phyloP scores from a whole-genome alignment of 805 yeast genomes.

The baker's yeast (Saccharomyces cerevisiae) region DNA sequence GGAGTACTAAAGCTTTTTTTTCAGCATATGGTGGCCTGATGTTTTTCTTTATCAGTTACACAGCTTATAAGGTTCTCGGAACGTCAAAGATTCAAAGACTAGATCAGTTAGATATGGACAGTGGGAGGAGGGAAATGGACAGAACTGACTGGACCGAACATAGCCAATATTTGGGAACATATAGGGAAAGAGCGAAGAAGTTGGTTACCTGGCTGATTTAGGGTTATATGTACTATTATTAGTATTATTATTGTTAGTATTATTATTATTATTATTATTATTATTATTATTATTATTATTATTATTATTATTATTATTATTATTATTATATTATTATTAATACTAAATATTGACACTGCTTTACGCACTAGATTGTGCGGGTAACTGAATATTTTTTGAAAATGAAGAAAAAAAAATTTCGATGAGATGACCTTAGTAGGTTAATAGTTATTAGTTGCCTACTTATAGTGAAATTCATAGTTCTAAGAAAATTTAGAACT shows the following conservation, averaged over 20 bases:
- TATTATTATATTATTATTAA: too few relatives aligned
- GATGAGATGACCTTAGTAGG: constrained; percentile 3
- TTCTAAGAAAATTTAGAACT: not conserved
- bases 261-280: too few relatives aligned
- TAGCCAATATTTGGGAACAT: constrained; percentile 30
- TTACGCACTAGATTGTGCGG: not conserved
- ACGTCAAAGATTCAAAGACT: constrained; percentile 60
- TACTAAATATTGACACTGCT: too few relatives aligned
- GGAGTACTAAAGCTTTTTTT: constrained; percentile 56
- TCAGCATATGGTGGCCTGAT: constrained; percentile 58
- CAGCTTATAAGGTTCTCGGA: constrained; percentile 48
- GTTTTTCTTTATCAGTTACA: constrained; percentile 42
- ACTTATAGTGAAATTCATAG: not conserved
- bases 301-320: too few relatives aligned
- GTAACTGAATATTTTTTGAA: not conserved
- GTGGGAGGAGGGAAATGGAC: constrained; percentile 80
- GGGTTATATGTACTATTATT: not conserved
- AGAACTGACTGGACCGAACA: constrained; percentile 77
- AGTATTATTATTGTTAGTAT: not conserved
- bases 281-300: too few relatives aligned
- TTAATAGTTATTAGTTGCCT: not conserved
- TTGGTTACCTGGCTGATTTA: constrained; percentile 29
- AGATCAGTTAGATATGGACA: constrained; percentile 71
- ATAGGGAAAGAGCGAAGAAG: constrained; percentile 24
- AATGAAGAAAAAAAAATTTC: constrained; percentile 1